These are phyloP conservation scores for Carpinus viminea DNA, from an alignment of 306 rosid genomes.

Conservation along the genomic window DNA sequence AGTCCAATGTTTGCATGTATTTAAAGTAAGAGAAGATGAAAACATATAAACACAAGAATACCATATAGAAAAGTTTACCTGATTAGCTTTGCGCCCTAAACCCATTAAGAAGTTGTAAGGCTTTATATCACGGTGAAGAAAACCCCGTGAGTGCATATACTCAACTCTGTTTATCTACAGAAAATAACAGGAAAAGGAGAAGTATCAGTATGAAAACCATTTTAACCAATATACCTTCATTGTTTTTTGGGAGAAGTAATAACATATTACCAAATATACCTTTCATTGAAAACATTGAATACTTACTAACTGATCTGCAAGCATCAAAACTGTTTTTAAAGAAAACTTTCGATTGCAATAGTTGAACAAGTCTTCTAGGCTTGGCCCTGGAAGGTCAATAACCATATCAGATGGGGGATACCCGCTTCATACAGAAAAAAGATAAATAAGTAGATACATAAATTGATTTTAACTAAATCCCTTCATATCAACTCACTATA, in stretches of 20 bases:
- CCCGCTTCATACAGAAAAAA: constrained; percentile 62
- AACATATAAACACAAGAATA: neutral
- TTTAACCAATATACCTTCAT: constrained; percentile 8
- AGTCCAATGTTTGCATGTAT: constrained; percentile 1
- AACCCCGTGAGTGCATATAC: constrained; percentile 96
- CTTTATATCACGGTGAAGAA: constrained; percentile 98
- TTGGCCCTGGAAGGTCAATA: constrained; percentile 97
- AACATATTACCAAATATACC: neutral
- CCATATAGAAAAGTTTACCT: constrained; percentile 46
- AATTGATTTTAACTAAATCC: neutral
- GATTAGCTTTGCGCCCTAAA: constrained; percentile 96
- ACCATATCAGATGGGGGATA: constrained; percentile 93
- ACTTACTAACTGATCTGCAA: constrained; percentile 97
- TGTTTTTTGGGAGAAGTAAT: constrained; percentile 15
- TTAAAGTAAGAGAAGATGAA: constrained; percentile 1
- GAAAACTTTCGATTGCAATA: constrained; percentile 84
- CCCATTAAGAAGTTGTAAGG: constrained; percentile 99
- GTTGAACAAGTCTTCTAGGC: constrained; percentile 93
- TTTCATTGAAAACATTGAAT: neutral
- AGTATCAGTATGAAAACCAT: constrained; percentile 31
- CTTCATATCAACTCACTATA: constrained; percentile 1
- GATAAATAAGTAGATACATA: neutral
- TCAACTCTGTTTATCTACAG: constrained; percentile 88
- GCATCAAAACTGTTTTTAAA: constrained; percentile 94
- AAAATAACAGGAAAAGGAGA: constrained; percentile 19